phyloP scores from a whole-genome alignment of 805 yeast genomes.

The Candida gorgasii region DNA sequence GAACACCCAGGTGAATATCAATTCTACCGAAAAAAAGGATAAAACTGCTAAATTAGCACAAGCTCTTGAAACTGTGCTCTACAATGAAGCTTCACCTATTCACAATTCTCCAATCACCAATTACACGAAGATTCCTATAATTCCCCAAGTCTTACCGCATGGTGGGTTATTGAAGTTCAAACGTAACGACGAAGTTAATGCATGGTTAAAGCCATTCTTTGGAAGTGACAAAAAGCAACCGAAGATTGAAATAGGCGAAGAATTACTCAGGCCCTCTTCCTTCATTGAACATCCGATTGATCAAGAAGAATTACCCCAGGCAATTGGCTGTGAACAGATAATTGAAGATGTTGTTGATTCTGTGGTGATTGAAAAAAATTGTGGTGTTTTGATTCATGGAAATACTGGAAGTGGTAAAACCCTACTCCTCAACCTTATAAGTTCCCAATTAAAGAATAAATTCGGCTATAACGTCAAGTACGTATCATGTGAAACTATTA shows the following conservation, averaged over 20 bases:
- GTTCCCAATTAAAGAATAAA: slow-evolving; percentile 32
- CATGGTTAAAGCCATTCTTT: slow-evolving; percentile 42
- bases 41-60: slow-evolving; percentile 19
- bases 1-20: slow-evolving; percentile 26
- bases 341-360: slow-evolving; percentile 41
- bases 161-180: slow-evolving; percentile 64
- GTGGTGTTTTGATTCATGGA: slow-evolving; percentile 69
- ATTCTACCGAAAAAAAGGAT: slow-evolving; percentile 31
- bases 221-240: slow-evolving; percentile 25
- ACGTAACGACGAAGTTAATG: slow-evolving; percentile 38
- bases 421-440: slow-evolving; percentile 46
- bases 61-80: slow-evolving; percentile 21
- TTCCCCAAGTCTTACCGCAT: slow-evolving; percentile 47
- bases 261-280: slow-evolving; percentile 46
- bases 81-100: slow-evolving; percentile 18
- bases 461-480: slow-evolving; percentile 48
- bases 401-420: slow-evolving; percentile 84
- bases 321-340: slow-evolving; percentile 59
- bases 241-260: slow-evolving; percentile 52
- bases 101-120: slow-evolving; percentile 48
- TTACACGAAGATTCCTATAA: slow-evolving; percentile 51
- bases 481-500: slow-evolving; percentile 53
- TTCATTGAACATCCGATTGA: slow-evolving; percentile 24
- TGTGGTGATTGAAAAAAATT: slow-evolving; percentile 42
- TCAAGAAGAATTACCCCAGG: slow-evolving; percentile 18